Conservation (phyloP, 2,329 filamentous ascomycete genomes). For the Bipolaris cookei region DNA sequence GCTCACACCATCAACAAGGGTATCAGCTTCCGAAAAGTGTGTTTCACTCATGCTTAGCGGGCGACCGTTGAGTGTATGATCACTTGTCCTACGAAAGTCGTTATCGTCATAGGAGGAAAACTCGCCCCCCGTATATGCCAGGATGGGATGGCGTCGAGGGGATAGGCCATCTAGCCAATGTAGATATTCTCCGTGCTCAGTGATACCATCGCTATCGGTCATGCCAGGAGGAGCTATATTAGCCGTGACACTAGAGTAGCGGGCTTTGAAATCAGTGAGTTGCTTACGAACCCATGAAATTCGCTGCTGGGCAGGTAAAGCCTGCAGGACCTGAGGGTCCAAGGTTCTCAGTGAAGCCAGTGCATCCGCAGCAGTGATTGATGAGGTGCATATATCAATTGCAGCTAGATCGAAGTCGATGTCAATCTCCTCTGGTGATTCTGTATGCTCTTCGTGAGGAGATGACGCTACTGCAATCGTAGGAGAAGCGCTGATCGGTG, state of each 20-base stretch:
- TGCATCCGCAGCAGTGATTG: slow-evolving; percentile 10
- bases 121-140: slow-evolving; percentile 6
- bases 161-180: background rate
- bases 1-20: slow-evolving; percentile 11
- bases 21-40: slow-evolving; percentile 16
- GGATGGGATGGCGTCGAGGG: slow-evolving; percentile 8
- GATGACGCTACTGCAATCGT: background rate
- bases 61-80: background rate
- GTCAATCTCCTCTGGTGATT: background rate
- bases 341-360: slow-evolving; percentile 13
- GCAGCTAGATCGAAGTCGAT: background rate
- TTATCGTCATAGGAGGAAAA: slow-evolving; percentile 8
- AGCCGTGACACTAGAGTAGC: slow-evolving; percentile 3
- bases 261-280: slow-evolving; percentile 25
- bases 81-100: background rate
- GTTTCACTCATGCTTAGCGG: slow-evolving; percentile 20
- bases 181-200: background rate
- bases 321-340: slow-evolving; percentile 15
- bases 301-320: slow-evolving; percentile 21
- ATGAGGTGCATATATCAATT: slow-evolving; percentile 5
- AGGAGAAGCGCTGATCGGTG: background rate
- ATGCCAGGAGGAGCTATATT: slow-evolving; percentile 6
- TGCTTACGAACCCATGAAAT: slow-evolving; percentile 25
- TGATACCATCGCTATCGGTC: slow-evolving; percentile 10
- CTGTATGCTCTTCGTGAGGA: background rate